Evolutionary conservation across 2,329 filamentous ascomycete species (phyloP).

Genomic region (Pseudogymnoascus sp.): DNA sequence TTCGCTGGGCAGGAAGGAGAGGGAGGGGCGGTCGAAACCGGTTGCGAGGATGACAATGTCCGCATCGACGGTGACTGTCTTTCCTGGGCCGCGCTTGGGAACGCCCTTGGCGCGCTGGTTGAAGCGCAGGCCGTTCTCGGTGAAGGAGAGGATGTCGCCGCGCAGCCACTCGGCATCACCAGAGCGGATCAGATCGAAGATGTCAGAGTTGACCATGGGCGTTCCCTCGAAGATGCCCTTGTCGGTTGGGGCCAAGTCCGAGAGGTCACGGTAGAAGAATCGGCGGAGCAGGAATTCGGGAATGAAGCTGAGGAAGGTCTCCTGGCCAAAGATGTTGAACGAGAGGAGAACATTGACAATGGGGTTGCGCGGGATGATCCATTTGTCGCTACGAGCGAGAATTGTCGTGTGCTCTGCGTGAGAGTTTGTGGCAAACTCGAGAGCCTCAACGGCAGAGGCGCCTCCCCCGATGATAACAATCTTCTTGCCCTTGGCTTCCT

Average conservation of each 20-base stretch:
- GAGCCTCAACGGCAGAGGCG: slow-evolving; percentile 71
- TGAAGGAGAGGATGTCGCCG: slow-evolving; percentile 65
- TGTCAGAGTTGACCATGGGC: slow-evolving; percentile 78
- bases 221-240: slow-evolving; percentile 77
- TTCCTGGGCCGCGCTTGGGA: slow-evolving; percentile 66
- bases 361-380: slow-evolving; percentile 77
- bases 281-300: slow-evolving; percentile 67
- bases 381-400: slow-evolving; percentile 71
- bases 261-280: slow-evolving; percentile 76
- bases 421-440: slow-evolving; percentile 66
- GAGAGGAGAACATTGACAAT: slow-evolving; percentile 65
- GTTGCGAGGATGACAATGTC: slow-evolving; percentile 80
- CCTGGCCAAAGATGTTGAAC: slow-evolving; percentile 70
- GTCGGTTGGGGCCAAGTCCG: slow-evolving; percentile 60
- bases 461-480: slow-evolving; percentile 71
- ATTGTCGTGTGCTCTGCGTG: slow-evolving; percentile 63
- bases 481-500: slow-evolving; percentile 64
- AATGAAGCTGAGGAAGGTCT: slow-evolving; percentile 68
- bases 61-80: slow-evolving; percentile 55
- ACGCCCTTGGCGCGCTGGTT: slow-evolving; percentile 66
- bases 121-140: slow-evolving; percentile 57
- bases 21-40: slow-evolving; percentile 65
- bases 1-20: slow-evolving; percentile 65
- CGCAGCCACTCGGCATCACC: slow-evolving; percentile 72
- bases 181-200: slow-evolving; percentile 65